Percentiles rank a stretch among this genome's conserved stretches.
Conservation (phyloP, 108 stramenopile species). For the Nitzschia sp. region DNA sequence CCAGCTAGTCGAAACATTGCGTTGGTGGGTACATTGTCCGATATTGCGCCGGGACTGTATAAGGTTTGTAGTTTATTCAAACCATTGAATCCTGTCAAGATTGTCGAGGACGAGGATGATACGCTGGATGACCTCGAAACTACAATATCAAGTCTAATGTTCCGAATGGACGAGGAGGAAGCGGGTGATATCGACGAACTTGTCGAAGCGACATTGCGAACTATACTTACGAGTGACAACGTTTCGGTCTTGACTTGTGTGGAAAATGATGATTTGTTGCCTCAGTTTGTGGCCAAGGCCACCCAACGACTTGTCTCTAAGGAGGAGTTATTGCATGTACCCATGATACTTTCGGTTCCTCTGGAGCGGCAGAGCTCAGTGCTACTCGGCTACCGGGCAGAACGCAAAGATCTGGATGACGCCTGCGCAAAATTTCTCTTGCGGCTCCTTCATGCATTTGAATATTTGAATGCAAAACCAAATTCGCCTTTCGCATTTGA, state of each 20-base stretch:
- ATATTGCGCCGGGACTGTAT: background rate
- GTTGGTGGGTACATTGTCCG: background rate
- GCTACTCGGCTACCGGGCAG: background rate
- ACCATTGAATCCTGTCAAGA: background rate
- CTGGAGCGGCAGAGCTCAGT: slow-evolving; percentile 20
- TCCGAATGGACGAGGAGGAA: background rate
- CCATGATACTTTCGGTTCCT: slow-evolving; percentile 2
- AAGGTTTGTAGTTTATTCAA: background rate
- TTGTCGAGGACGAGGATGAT: background rate
- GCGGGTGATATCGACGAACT: background rate
- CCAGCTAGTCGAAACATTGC: background rate
- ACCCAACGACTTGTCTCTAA: slow-evolving; percentile 14
- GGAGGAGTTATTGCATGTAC: slow-evolving; percentile 6
- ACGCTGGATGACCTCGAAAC: background rate
- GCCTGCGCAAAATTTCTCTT: slow-evolving; percentile 37
- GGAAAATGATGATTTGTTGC: background rate
- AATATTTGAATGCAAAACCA: slow-evolving; percentile 37
- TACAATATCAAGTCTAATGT: background rate
- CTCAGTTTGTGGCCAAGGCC: slow-evolving; percentile 15
- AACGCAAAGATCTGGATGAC: background rate
- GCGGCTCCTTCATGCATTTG: slow-evolving; percentile 59
- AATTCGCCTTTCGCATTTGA: slow-evolving; percentile 54
- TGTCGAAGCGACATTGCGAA: background rate
- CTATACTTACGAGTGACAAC: background rate
- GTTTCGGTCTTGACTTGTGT: background rate